Evolutionary conservation across 768 basidiomycete species (phyloP), one percentile per base, ranked within the genome.

Genomic region (Hericium alpestre): DNA sequence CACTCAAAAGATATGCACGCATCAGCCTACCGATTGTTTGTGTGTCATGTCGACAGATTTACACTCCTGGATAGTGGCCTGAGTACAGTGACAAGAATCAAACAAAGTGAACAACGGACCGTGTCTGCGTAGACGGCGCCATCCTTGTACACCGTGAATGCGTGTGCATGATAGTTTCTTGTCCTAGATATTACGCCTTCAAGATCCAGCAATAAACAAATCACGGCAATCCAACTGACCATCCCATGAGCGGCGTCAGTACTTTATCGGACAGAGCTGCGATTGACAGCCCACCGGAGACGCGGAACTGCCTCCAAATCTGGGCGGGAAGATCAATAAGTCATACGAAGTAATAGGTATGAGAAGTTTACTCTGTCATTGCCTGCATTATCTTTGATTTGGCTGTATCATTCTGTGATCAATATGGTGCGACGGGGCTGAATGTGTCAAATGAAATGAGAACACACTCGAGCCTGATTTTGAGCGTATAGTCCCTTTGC

Each of bases 281-380:
- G 47, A 56, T 56, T 13, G 55, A 38, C n/a, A 56, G 13, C 15
- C 55, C 55, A 3, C 55, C 55, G 18, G 55, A 56, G 27, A 56
- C 55, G 10, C 55, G 55, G 38, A 56, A 56, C 16, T 56, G 46
- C 38, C 55, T 37, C 55, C 55, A 56, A 11, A 56, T 56, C 55
- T 56, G 16, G 16, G 23, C 20, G 18, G 8, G 37, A 20, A 1
- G 2, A 6, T 55, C 15, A 43, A 13, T 4, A 20, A 8, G 7
- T 15, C n/a, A 38, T 8, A 16, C 27, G 18, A 10, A 2, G 8
- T 13, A n/a, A 25, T 15, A 27, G 20, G 22, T 46, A 22, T 38
- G 7, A 13, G 22, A 41, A 11, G 5, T 8, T 27, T 20, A 25
- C 41, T 8, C 43, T 32, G 15, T 56, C 46, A 37, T 48, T 16